phyloP scores from a whole-genome alignment of 129 eudicot genomes.

The Oenanthe sinensis region DNA sequence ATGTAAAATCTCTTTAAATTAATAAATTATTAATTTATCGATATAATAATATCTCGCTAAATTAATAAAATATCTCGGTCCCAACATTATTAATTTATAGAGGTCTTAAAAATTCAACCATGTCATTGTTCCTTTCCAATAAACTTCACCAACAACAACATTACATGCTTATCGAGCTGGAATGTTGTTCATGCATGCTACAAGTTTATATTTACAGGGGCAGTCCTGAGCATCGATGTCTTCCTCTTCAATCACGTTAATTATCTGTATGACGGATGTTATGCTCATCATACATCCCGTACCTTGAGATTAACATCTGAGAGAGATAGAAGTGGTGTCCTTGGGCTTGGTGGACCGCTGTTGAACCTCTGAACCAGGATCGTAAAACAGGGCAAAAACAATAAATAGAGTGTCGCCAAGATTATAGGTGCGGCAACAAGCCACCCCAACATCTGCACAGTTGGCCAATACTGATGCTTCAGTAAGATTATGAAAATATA shows the following conservation, averaged over 20 bases:
- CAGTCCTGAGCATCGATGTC: background rate
- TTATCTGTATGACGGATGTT: background rate
- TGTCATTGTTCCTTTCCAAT: background rate
- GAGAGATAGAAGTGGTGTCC: conserved; percentile 27
- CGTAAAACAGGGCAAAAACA: conserved; percentile 62
- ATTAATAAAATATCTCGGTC: too few species aligned
- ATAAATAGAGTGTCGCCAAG: conserved; percentile 38
- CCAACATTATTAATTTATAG: too few species aligned
- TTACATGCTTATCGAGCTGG: background rate
- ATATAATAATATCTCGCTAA: too few species aligned
- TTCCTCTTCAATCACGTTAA: background rate
- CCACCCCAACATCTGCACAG: conserved; percentile 89
- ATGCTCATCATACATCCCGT: conserved; percentile 42
- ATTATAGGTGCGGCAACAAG: conserved; percentile 66
- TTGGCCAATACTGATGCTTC: background rate
- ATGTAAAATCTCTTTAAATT: too few species aligned
- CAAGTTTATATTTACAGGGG: background rate
- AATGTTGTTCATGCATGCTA: background rate
- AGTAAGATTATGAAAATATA: background rate
- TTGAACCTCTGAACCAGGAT: conserved; percentile 55
- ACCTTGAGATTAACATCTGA: conserved; percentile 67
- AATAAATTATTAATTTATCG: too few species aligned
- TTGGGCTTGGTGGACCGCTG: conserved; percentile 41
- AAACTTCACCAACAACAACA: background rate
- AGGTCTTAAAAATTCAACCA: too few species aligned